A percentile compares a stretch with the other conserved stretches of the same genome.
Conservation (phyloP, 306 rosid species). For the Sicyos edulis region DNA sequence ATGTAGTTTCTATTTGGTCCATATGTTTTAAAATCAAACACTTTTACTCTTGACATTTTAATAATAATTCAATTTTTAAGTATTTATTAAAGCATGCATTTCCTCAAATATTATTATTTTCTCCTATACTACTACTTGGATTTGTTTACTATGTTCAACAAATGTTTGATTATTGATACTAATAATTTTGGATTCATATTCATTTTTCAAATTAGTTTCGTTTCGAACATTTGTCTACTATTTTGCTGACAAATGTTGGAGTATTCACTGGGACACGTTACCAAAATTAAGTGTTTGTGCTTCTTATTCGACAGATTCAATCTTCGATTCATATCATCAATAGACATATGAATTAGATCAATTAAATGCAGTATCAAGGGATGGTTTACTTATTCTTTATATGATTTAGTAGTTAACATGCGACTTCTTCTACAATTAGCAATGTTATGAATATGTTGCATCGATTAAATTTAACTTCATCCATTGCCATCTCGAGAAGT, state of each 20-base stretch:
- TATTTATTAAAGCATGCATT: too few relatives aligned
- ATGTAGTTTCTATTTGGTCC: too few relatives aligned
- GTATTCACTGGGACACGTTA: background rate
- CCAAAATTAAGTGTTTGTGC: background rate
- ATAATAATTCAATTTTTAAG: too few relatives aligned
- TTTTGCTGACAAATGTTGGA: too few relatives aligned
- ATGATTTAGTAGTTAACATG: background rate
- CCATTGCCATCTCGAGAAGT: background rate
- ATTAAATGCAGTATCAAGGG: background rate
- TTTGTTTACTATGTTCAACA: too few relatives aligned
- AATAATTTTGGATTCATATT: background rate
- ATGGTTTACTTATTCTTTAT: background rate
- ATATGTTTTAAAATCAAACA: too few relatives aligned
- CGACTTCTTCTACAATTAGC: background rate
- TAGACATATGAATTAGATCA: background rate
- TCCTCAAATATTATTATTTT: too few relatives aligned
- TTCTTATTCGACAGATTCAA: background rate
- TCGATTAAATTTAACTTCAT: background rate
- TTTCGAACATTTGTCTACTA: background rate
- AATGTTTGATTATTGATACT: too few relatives aligned
- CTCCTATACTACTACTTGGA: too few relatives aligned
- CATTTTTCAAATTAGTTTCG: background rate
- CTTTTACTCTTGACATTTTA: too few relatives aligned
- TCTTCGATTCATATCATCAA: background rate
- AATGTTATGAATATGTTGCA: background rate